Base-by-base conservation (phyloP, 192 early-diverging fungal species). In the Coemansia furcata region DNA sequence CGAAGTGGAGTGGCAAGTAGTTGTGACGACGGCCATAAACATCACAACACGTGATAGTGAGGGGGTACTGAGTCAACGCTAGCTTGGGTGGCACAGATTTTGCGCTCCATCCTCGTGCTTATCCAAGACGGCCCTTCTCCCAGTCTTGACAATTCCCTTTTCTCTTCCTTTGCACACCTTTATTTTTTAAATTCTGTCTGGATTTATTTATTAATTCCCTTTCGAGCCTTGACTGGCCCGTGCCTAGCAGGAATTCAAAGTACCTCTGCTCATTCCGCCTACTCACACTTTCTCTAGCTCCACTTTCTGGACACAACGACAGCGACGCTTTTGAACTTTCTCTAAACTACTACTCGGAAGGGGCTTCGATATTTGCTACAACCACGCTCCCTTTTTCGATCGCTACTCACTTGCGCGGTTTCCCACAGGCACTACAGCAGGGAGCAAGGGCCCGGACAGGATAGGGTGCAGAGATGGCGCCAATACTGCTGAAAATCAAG, bases 401-500 rank as follows among this genome's bases (percentile, higher is more conserved):
- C 29, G 50, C 2, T 54, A 54, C 32, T 29, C 6, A 4, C 29
- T 32, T 17, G 15, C 19, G 30, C 32, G 40, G 9, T 30, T 33
- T 44, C 40, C n/a, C 40, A 32, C 29, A 46, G 17, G 32, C 32
- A 43, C 40, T 32, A 63, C 30, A 47, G 43, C 6, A 19, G n/a
- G 57, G 57, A 8, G 30, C 33, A 19, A 38, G 33, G 6, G 57
- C 57, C 37, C 57, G n/a, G 46, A 40, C 44, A 42, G 65, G 60
- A 37, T 33, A 37, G 57, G 35, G 57, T 21, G n/a, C 6, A n/a
- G 57, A 47, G 42, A 90, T 90, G 89, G 87, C 88, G 44, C 89
- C 89, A 38, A 87, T 89, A 32, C 67, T 89, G 42, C 84, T 90
- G 29, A 89, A 88, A 72, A 87, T 90, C 67, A 90, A 90, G 83